A percentile compares a stretch with the other conserved stretches of the same genome.
These are phyloP conservation scores for Acer campestre DNA, from an alignment of 345 rosid genomes.

Conservation along the genomic window DNA sequence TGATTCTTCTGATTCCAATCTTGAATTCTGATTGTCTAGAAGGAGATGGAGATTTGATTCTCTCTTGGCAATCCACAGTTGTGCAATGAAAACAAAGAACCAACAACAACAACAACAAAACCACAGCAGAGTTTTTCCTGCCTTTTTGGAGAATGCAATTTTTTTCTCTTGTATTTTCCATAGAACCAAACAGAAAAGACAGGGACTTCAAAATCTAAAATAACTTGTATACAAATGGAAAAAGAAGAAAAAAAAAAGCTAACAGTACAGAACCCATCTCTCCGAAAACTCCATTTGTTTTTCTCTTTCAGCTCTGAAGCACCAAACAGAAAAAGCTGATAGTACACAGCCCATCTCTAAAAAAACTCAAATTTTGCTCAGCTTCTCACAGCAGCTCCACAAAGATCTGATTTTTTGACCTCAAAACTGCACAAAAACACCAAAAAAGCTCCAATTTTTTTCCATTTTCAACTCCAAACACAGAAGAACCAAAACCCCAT, in stretches of 20 bases:
- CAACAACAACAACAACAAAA: constrained; percentile 41
- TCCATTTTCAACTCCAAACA: not conserved
- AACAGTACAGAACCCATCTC: not conserved
- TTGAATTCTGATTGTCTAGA: constrained; percentile 44
- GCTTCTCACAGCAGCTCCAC: constrained; percentile 22
- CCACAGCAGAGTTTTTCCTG: constrained; percentile 23
- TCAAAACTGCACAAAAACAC: constrained; percentile 18
- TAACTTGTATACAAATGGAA: not conserved
- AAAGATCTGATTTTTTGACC: constrained; percentile 23
- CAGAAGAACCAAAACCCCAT: not conserved
- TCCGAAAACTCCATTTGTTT: constrained; percentile 6
- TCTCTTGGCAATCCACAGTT: constrained; percentile 53
- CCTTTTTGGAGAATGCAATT: constrained; percentile 23
- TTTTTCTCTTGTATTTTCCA: constrained; percentile 39
- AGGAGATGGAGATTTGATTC: constrained; percentile 35
- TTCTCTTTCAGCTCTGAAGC: not conserved
- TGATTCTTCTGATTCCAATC: constrained; percentile 51
- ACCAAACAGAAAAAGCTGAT: not conserved
- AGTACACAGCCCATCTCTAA: constrained; percentile 6
- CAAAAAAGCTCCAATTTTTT: constrained; percentile 9
- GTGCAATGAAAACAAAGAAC: constrained; percentile 34
- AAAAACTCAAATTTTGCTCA: constrained; percentile 12
- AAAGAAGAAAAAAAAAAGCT: not conserved
- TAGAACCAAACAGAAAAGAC: constrained; percentile 19
- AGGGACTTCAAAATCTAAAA: constrained; percentile 24